These are phyloP conservation scores for Aspergillus fischeri DNA, from an alignment of 2,329 filamentous ascomycete genomes.

Conservation along the genomic window DNA sequence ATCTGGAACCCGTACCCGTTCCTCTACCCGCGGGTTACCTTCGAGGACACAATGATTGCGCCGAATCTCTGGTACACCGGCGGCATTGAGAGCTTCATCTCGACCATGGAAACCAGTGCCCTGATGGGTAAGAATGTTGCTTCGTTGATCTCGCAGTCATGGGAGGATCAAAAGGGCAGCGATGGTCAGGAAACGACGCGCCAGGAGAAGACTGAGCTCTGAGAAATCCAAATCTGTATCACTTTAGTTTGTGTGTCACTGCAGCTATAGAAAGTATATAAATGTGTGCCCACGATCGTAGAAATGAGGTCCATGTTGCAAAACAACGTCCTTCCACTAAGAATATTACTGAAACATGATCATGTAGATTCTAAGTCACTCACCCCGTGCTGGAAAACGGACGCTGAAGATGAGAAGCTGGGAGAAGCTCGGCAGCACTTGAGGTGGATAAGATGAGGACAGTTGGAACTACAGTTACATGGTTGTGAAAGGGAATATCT, in stretches of 20 bases:
- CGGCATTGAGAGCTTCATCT: slow-evolving; percentile 87
- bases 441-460: no score
- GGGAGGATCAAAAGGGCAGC: slow-evolving; percentile 34
- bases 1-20: slow-evolving; percentile 83
- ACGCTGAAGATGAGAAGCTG: neutral
- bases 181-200: neutral
- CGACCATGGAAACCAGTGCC: slow-evolving; percentile 94
- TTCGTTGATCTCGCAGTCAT: slow-evolving; percentile 53
- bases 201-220: neutral
- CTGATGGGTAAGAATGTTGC: slow-evolving; percentile 70
- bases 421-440: no score
- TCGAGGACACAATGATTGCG: slow-evolving; percentile 71
- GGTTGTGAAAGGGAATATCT: slow-evolving; percentile 7
- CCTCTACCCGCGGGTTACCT: slow-evolving; percentile 77
- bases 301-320: neutral
- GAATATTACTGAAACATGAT: neutral
- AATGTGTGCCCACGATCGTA: neutral
- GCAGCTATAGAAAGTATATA: neutral
- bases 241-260: neutral
- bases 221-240: neutral
- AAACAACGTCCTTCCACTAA: neutral
- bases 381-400: neutral
- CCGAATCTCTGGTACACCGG: slow-evolving; percentile 53
- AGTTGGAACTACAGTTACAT: neutral
- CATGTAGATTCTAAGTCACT: no score